Evolutionary conservation across 164 flowering plant species (phyloP).

Genomic region (Aristolochia californica): DNA sequence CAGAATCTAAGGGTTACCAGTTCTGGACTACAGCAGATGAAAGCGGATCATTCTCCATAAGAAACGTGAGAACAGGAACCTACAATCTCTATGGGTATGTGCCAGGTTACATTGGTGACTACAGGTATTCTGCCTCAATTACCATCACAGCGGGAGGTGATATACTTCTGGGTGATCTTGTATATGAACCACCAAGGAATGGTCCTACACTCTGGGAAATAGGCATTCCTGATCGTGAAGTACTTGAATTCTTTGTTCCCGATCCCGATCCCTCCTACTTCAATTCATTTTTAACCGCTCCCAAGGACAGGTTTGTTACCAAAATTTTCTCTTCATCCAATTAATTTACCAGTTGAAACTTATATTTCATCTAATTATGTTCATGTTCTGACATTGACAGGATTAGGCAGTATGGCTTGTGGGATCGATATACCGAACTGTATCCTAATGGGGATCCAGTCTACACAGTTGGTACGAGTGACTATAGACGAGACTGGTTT

Average conservation of each 20-base stretch:
- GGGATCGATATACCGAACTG: conserved; percentile 71
- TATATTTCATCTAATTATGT: background rate
- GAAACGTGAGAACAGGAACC: conserved; percentile 34
- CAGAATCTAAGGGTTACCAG: conserved; percentile 81
- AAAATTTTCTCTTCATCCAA: background rate
- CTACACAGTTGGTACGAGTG: conserved; percentile 46
- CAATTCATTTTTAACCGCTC: conserved; percentile 48
- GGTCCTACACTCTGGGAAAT: conserved; percentile 94
- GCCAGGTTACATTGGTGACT: conserved; percentile 74
- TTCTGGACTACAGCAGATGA: conserved; percentile 65
- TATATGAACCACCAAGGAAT: conserved; percentile 64
- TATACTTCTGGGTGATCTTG: conserved; percentile 42
- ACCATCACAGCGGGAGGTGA: conserved; percentile 51
- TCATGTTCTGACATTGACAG: conserved; percentile 25
- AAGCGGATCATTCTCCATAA: conserved; percentile 49
- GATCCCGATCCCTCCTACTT: conserved; percentile 59
- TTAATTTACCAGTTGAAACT: too few relatives aligned
- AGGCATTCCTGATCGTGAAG: conserved; percentile 79
- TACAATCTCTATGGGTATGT: conserved; percentile 77
- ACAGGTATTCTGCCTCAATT: conserved; percentile 29
- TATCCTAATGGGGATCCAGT: conserved; percentile 61
- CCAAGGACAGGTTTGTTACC: conserved; percentile 47
- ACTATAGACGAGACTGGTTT: conserved; percentile 70
- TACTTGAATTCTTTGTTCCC: conserved; percentile 65
- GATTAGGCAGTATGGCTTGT: conserved; percentile 77